These are phyloP conservation scores for Suaeda aralocaspica DNA, from an alignment of 148 eudicot species.

Conservation along the genomic window DNA sequence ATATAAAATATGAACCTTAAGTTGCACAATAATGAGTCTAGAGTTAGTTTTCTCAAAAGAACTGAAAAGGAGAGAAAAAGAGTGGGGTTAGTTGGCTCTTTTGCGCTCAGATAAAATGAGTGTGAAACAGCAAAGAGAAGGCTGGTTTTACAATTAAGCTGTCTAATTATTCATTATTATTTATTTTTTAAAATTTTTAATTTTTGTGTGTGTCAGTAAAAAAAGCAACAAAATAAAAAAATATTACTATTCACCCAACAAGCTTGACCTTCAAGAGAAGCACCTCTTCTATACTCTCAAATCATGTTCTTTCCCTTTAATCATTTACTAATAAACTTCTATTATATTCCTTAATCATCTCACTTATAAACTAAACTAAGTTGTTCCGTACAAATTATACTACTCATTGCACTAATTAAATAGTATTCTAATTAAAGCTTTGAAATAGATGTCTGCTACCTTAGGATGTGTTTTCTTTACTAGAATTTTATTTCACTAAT, in stretches of 20 bases:
- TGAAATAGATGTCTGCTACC: no score
- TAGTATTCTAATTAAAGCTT: no score
- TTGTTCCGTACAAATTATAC: background rate
- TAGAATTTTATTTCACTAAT: no score
- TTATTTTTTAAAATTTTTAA: background rate
- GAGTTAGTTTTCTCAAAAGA: constrained; percentile 26
- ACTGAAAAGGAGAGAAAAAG: constrained; percentile 10
- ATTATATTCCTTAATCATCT: constrained; percentile 10
- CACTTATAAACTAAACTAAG: background rate
- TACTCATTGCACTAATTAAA: background rate
- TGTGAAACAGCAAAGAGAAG: constrained; percentile 56
- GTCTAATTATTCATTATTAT: background rate
- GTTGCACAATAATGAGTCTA: constrained; percentile 18
- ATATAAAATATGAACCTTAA: background rate
- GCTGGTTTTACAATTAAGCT: constrained; percentile 19
- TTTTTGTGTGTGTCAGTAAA: constrained; percentile 46
- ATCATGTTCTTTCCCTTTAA: background rate
- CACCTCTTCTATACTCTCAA: constrained; percentile 22
- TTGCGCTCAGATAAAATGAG: constrained; percentile 43
- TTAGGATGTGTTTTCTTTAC: no score
- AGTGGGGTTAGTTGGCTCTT: constrained; percentile 51
- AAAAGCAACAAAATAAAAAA: constrained; percentile 14
- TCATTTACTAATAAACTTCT: no score
- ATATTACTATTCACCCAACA: constrained; percentile 7
- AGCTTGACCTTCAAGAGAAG: constrained; percentile 57